Evolutionary conservation across 768 basidiomycete genomes (phyloP).

Genomic region (Phaeolepiota aurea): DNA sequence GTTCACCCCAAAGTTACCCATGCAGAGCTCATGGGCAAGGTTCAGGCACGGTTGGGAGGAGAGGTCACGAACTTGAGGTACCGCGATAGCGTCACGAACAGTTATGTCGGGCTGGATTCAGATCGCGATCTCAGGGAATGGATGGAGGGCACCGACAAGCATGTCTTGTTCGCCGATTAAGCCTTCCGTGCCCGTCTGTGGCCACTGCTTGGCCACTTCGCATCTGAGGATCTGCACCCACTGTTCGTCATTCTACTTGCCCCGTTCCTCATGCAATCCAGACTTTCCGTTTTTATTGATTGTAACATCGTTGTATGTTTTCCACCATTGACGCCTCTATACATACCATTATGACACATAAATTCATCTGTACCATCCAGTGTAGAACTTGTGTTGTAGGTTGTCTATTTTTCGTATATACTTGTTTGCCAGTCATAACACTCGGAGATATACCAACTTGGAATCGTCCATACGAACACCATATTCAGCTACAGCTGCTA

Average conservation of each 20-base stretch:
- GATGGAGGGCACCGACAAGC: constrained; percentile 75
- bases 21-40: constrained; percentile 84
- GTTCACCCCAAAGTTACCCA: constrained; percentile 90
- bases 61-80: constrained; percentile 65
- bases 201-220: no score
- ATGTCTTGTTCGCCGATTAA: constrained; percentile 76
- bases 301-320: no score
- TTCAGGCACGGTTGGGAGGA: constrained; percentile 75
- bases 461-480: constrained; percentile 3
- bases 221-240: no score
- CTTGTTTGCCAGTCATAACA: constrained; percentile 12
- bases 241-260: no score
- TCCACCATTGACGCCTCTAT: no score
- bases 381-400: background rate
- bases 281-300: no score
- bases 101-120: constrained; percentile 51
- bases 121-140: constrained; percentile 63
- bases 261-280: background rate
- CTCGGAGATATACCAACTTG: constrained; percentile 19
- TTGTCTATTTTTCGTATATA: no score
- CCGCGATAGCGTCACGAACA: constrained; percentile 62
- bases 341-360: no score
- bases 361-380: no score
- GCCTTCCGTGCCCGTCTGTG: no score
- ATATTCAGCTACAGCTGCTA: no score